Evolutionary conservation across 1,284 basidiomycete genomes (phyloP).

Genomic region (Tausonia pullulans): DNA sequence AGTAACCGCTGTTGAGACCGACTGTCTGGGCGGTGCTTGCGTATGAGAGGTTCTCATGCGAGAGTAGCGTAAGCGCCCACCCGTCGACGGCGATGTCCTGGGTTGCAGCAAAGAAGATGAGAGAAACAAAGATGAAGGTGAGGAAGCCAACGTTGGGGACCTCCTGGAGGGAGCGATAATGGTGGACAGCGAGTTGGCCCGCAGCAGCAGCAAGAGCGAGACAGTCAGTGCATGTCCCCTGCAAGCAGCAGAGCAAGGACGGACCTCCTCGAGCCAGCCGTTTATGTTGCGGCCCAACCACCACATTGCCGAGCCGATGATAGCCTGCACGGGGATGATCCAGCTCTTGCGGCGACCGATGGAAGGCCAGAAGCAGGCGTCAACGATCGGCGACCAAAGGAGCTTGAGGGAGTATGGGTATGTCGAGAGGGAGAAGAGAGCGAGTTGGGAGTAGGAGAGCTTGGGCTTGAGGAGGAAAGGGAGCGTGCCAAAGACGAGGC

Average conservation of each 20-base stretch:
- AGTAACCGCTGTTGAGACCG: slow-evolving; percentile 91
- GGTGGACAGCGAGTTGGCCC: too few relatives aligned
- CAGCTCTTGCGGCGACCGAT: slow-evolving; percentile 91
- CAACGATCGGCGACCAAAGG: slow-evolving; percentile 95
- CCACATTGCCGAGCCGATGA: slow-evolving; percentile 80
- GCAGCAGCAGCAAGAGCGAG: too few relatives aligned
- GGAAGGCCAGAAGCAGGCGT: slow-evolving; percentile 70
- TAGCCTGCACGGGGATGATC: slow-evolving; percentile 94
- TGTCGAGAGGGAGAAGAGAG: slow-evolving; percentile 81
- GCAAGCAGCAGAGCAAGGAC: slow-evolving; percentile 25
- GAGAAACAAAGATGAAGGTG: slow-evolving; percentile 74
- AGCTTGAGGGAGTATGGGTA: slow-evolving; percentile 98
- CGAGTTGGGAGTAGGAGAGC: slow-evolving; percentile 91
- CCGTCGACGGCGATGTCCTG: slow-evolving; percentile 99
- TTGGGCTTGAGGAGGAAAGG: slow-evolving; percentile 93
- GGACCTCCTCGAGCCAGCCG: slow-evolving; percentile 67
- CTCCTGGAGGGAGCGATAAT: slow-evolving; percentile 43
- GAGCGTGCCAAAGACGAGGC: slow-evolving; percentile 64
- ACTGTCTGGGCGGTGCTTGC: slow-evolving; percentile 98
- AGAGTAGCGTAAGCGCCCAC: slow-evolving; percentile 94
- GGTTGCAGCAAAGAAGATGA: slow-evolving; percentile 92
- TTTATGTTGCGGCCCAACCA: slow-evolving; percentile 74
- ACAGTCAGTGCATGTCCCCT: not conserved
- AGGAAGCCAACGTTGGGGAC: slow-evolving; percentile 67
- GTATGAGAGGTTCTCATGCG: slow-evolving; percentile 88